A percentile compares a stretch with the other conserved stretches of the same genome.
Evolutionary conservation across 2,329 filamentous ascomycete species (phyloP).

Genomic region (Pseudogymnoascus sp.): DNA sequence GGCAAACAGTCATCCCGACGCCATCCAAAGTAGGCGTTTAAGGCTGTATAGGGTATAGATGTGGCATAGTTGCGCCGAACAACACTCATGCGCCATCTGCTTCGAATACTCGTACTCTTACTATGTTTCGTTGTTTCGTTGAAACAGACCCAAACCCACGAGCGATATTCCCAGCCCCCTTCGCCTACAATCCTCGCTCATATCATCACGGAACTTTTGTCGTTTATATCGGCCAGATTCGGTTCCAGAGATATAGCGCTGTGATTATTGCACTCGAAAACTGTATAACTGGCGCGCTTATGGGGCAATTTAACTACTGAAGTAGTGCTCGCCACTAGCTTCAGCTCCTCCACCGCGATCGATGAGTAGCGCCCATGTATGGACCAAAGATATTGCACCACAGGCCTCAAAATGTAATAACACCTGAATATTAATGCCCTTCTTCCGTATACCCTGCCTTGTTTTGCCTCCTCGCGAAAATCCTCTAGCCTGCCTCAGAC

Average conservation of each 20-base stretch:
- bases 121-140: not conserved
- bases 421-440: not conserved
- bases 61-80: not conserved
- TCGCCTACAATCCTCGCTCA: not conserved
- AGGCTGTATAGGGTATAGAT: constrained; percentile 3
- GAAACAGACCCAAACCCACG: not conserved
- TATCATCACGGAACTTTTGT: not conserved
- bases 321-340: constrained; percentile 8
- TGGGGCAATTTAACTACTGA: constrained; percentile 5
- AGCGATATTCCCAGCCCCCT: not conserved
- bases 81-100: not conserved
- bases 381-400: constrained; percentile 7
- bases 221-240: not conserved
- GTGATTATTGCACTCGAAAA: not conserved
- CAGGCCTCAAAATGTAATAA: constrained; percentile 7
- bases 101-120: not conserved
- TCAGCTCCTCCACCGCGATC: constrained; percentile 4
- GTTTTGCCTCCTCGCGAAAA: constrained; percentile 1
- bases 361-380: not conserved
- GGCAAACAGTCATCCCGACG: not conserved
- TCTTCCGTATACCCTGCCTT: not conserved
- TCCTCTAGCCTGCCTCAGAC: constrained; percentile 5
- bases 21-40: not conserved
- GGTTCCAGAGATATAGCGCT: not conserved
- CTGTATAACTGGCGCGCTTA: constrained; percentile 8